Percentiles rank a stretch among this genome's conserved stretches.
Evolutionary conservation across 1,284 basidiomycete genomes (phyloP).

Genomic region (Cutaneotrichosporon cutaneum): DNA sequence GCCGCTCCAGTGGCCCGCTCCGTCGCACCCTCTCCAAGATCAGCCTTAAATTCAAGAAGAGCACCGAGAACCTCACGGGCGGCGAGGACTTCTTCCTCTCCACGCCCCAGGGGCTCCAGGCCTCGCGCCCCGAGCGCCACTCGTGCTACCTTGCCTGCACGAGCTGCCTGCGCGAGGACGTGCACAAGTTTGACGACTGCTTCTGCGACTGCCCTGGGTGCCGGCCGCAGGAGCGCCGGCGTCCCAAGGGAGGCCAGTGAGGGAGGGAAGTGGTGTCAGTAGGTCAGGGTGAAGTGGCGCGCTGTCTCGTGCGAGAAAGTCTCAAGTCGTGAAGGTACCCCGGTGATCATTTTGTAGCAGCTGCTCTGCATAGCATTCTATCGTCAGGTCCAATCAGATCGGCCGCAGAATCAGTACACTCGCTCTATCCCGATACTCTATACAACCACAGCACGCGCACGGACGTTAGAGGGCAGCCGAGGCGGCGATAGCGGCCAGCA

Average conservation of each 20-base stretch:
- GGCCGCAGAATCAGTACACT: neutral
- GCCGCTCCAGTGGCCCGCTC: neutral
- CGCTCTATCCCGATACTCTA: neutral
- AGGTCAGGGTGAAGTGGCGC: neutral
- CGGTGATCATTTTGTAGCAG: neutral
- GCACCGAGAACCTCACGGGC: neutral
- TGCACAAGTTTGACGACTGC: neutral
- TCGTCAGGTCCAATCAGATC: neutral
- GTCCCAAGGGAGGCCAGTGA: neutral
- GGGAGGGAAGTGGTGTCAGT: neutral
- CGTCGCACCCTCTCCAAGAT: neutral
- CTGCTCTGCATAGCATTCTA: neutral
- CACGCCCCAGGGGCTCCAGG: neutral
- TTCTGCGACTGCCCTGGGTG: neutral
- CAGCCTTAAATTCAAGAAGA: neutral
- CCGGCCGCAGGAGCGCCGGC: neutral
- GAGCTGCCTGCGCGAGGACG: neutral
- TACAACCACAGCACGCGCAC: neutral
- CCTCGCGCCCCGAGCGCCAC: neutral
- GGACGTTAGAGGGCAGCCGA: neutral
- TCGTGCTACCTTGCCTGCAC: neutral
- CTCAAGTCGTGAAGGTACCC: too few species aligned
- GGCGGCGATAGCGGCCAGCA: neutral
- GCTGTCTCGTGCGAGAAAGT: too few species aligned
- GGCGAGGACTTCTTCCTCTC: neutral